A percentile compares a stretch with the other conserved stretches of the same genome.
These are phyloP conservation scores for Salix exigua DNA, from an alignment of 345 rosid species.

Conservation along the genomic window DNA sequence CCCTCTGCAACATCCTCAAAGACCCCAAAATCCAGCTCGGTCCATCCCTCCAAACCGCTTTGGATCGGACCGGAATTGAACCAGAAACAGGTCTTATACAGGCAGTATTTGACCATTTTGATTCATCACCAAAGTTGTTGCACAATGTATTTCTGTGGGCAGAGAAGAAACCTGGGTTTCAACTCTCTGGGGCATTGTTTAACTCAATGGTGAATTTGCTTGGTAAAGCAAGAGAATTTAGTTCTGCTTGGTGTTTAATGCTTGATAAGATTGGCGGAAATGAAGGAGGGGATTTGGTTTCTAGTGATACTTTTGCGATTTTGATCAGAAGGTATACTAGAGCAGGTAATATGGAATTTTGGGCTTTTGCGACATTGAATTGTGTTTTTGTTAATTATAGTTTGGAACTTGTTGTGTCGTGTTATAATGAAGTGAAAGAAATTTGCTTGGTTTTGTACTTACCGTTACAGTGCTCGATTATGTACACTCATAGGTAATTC, in stretches of 20 bases:
- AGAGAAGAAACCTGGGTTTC: slow-evolving; percentile 55
- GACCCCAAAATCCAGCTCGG: slow-evolving; percentile 39
- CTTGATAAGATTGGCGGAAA: slow-evolving; percentile 41
- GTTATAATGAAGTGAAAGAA: not conserved
- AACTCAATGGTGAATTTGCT: slow-evolving; percentile 47
- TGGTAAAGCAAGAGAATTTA: slow-evolving; percentile 65
- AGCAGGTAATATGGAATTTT: slow-evolving; percentile 46
- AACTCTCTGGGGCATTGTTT: slow-evolving; percentile 40
- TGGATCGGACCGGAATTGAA: slow-evolving; percentile 49
- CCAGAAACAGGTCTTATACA: slow-evolving; percentile 45
- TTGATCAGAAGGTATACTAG: slow-evolving; percentile 79
- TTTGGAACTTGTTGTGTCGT: not conserved
- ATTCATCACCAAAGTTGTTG: slow-evolving; percentile 62
- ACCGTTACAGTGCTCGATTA: not conserved
- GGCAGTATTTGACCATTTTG: slow-evolving; percentile 53
- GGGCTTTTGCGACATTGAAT: not conserved
- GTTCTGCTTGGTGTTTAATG: slow-evolving; percentile 65
- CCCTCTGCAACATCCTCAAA: slow-evolving; percentile 48
- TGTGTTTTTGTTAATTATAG: not conserved
- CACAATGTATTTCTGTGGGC: slow-evolving; percentile 68
- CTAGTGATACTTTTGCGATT: slow-evolving; percentile 55
- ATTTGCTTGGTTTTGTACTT: not conserved
- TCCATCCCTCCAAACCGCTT: slow-evolving; percentile 43
- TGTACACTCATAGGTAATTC: not conserved
- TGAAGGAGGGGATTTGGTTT: slow-evolving; percentile 41